Percentiles rank a stretch among this genome's conserved stretches.
These are phyloP conservation scores for Saccharomyces pastorianus DNA, from an alignment of 1,139 yeast species.

Conservation along the genomic window DNA sequence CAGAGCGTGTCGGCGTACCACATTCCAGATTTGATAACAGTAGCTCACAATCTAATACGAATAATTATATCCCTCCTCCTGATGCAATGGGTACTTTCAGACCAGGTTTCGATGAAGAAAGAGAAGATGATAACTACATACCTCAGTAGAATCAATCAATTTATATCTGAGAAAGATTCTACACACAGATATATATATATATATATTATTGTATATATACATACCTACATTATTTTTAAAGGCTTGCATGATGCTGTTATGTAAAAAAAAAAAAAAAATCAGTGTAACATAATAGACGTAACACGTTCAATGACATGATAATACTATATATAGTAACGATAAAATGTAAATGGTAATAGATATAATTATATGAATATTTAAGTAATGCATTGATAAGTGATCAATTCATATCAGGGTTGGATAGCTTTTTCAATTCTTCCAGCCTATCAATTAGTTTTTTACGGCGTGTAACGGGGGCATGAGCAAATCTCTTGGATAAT, in stretches of 20 bases:
- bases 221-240: too few relatives aligned
- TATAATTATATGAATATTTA: neutral
- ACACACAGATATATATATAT: neutral
- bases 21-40: slow-evolving; percentile 1
- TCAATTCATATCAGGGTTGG: slow-evolving; percentile 4
- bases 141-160: slow-evolving; percentile 11
- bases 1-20: slow-evolving; percentile 24
- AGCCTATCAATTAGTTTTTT: slow-evolving; percentile 36
- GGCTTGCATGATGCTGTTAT: neutral
- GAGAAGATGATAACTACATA: slow-evolving; percentile 17
- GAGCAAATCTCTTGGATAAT: slow-evolving; percentile 20
- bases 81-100: slow-evolving; percentile 13
- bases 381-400: neutral
- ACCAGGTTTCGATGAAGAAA: slow-evolving; percentile 7
- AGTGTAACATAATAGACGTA: neutral
- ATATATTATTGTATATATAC: too few relatives aligned
- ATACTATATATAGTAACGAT: neutral
- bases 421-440: slow-evolving; percentile 27
- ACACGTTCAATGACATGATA: neutral
- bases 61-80: slow-evolving; percentile 11
- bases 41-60: slow-evolving; percentile 2
- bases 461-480: slow-evolving; percentile 29
- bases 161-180: neutral
- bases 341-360: neutral
- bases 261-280: neutral